Conservation (phyloP, 1,284 basidiomycete genomes). For the Moniliophthora roreri region DNA sequence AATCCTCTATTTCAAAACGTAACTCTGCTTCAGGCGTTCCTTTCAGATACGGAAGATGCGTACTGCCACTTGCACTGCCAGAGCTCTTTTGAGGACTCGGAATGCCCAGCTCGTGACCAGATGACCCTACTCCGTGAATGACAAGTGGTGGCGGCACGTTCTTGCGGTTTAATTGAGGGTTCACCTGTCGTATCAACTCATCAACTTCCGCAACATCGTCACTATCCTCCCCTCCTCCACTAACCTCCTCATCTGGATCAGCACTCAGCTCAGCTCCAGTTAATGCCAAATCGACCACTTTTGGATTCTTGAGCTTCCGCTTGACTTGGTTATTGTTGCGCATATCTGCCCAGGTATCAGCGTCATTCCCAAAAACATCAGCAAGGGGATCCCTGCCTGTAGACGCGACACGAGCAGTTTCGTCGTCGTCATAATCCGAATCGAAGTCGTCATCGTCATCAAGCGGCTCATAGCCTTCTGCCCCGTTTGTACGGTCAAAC, state of each 20-base stretch:
- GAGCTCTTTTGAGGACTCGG: slow-evolving; percentile 11
- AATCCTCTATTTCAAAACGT: slow-evolving; percentile 20
- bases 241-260: slow-evolving; percentile 33
- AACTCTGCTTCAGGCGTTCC: slow-evolving; percentile 12
- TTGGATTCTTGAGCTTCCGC: slow-evolving; percentile 35
- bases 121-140: slow-evolving; percentile 33
- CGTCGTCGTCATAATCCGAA: slow-evolving; percentile 27
- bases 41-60: slow-evolving; percentile 30
- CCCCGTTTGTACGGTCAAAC: slow-evolving; percentile 23
- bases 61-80: slow-evolving; percentile 16
- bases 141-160: slow-evolving; percentile 53
- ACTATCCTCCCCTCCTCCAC: slow-evolving; percentile 27
- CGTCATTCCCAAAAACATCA: slow-evolving; percentile 55
- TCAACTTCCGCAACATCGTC: slow-evolving; percentile 49
- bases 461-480: slow-evolving; percentile 2
- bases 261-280: slow-evolving; percentile 46
- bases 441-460: slow-evolving; percentile 25
- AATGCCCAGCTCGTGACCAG: slow-evolving; percentile 12
- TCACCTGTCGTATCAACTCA: slow-evolving; percentile 37
- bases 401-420: slow-evolving; percentile 32
- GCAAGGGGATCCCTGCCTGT: slow-evolving; percentile 34
- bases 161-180: slow-evolving; percentile 22
- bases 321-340: slow-evolving; percentile 30
- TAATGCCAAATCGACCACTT: slow-evolving; percentile 53
- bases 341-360: slow-evolving; percentile 60